Base-by-base conservation (phyloP, 176 grass and related monocot genomes). In the Oryza australiensis region DNA sequence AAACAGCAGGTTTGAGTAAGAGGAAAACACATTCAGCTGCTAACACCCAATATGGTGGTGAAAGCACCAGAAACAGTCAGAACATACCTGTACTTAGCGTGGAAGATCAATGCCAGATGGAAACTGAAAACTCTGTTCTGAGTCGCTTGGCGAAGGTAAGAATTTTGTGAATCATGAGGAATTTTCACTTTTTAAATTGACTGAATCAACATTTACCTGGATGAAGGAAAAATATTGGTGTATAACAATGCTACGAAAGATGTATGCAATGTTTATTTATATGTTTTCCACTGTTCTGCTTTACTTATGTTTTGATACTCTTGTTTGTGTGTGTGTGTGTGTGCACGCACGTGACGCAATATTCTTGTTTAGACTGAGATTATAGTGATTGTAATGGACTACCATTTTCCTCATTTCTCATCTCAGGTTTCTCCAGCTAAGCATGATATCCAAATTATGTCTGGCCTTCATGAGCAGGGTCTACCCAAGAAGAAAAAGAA, bases 351-450 rank as follows among this genome's bases (percentile, higher is more conserved):
- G 7, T 80, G 69, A 11, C 67, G 15, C 45, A 49, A 43, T 82
- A 73, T 59, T 60, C 8, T 26, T 73, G 65, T 42, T 10, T 15
- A 27, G 3, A 43, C 12, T 75, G 11, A 73, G 24, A 13, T 80
- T 66, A 68, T 70, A 51, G 48, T 76, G 18, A 74, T 63, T 75
- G 24, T 26, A 79, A 42, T 59, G 71, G 12, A 73, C 26, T 90
- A 18, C 73, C 59, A 33, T 79, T 81, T 20, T 80, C 55, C 55
- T 76, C 43, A 72, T 86, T 33, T 42, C 24, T 76, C 26, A 64
- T 80, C n/a, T 73, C 84, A 89, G 80, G 60, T 77, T 89, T 87
- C 80, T 62, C 62, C 26, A 7, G 70, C 65, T 59, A 89, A 92
- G 24, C 20, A 16, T 69, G 40, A 62, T 74, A 55, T 83, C 24